Base-by-base conservation (phyloP, 2,329 filamentous ascomycete species). In the Aspergillus ruber region DNA sequence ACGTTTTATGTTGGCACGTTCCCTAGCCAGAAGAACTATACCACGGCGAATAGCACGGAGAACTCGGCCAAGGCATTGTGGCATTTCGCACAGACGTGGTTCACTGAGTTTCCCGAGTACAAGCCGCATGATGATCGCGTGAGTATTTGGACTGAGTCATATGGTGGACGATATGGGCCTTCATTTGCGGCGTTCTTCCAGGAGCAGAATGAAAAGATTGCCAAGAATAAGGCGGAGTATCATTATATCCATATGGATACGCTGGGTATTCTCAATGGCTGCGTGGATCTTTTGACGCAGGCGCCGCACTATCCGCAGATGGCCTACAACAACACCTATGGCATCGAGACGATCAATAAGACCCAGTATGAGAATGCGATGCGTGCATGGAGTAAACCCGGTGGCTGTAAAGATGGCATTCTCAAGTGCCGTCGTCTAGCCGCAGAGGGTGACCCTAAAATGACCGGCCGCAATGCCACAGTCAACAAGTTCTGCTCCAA, bases 41-140 rank as follows among this genome's bases (percentile, higher is more conserved):
- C 65, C 2, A 73, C 73, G 2, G 73, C 78, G 0, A 77, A 77
- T 39, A 74, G 70, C 5, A 79, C 76, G 0, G 64, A 72, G 45
- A 77, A 77, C 55, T 73, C 76, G 23, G 79, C 77, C n/a, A 70
- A 74, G 51, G 73, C 76, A 7, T 64, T 81, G 4, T 82, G 80
- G 80, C 73, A 78, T 55, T 81, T 82, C 62, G 72, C 77, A 0
- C 80, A 83, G 58, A 73, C 74, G 1, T 87, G 83, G 72, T 80
- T 82, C 46, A 72, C 77, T 4, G 76, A 80, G 25, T 86, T 86
- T 49, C 82, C 81, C 0, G 72, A 75, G 25, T 85, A 86, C 58
- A 74, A 78, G 59, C 76, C 76, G 3, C 75, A 77, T 39, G 76
- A 83, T 50, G 76, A 81, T 41, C 64, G 65, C 13, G 63, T 73